Evolutionary conservation across 2,329 filamentous ascomycete species (phyloP), one percentile per base, ranked within the genome.

Genomic region (Coniosporium tulheliwenetii): DNA sequence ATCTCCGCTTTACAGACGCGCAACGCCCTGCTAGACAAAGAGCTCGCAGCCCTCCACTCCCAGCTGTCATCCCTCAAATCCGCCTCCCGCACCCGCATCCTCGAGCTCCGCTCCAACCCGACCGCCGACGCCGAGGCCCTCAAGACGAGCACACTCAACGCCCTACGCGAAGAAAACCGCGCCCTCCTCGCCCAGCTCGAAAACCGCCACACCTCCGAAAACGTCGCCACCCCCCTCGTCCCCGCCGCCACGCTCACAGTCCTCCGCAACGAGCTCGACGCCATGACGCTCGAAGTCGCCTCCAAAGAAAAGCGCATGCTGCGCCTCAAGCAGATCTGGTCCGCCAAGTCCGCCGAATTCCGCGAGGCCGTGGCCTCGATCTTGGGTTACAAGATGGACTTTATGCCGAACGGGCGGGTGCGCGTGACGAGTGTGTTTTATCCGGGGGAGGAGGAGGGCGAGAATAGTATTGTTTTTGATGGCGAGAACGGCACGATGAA

Each of bases 401-500:
- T 98, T 58, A 81, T 95, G 57, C 86, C 87, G n/a, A 94, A 94
- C 58, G 91, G 91, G 35, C 89, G 93, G 53, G 93, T 95, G 62
- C 80, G 85, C 30, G 85, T 95, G 15, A 93, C 89, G 41, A 81
- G 74, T 44, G 81, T 89, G 48, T 93, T 89, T 55, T 83, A 82
- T 55, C 81, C 86, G 0, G 43, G 44, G 2, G 78, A 82, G 53
- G 76, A 85, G 5, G 57, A 60, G 40, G 65, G 68, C 44, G 68
- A 69, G 47, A 74, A 76, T 45, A 72, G 65, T 5, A 77, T 78
- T 37, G 77, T 94, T 0, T 95, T 95, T 58, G 86, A 94, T 60
- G 86, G 86, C 39, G 86, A 95, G 63, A 79, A 82, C 43, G 91
- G 89, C 7, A 95, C 87, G 1, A 98, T 98, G 91, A 98, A 98